phyloP scores from a whole-genome alignment of 1,284 basidiomycete species.

The Austropuccinia psidii region DNA sequence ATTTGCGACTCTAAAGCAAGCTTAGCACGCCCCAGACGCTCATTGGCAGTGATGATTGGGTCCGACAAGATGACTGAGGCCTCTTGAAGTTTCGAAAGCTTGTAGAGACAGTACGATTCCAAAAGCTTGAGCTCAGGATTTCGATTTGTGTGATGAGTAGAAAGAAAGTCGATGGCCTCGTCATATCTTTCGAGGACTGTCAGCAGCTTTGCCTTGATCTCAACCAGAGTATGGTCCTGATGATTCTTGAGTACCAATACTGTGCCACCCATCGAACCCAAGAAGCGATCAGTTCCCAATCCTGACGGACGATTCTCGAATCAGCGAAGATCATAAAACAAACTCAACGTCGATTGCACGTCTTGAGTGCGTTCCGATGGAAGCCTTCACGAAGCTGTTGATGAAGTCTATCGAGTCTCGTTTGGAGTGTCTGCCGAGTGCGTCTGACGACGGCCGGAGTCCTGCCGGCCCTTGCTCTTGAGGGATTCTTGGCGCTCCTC shows the following conservation, averaged over 20 bases:
- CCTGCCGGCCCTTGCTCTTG: background rate
- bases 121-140: constrained; percentile 1
- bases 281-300: too few relatives aligned
- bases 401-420: background rate
- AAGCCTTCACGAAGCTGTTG: constrained; percentile 22
- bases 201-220: constrained; percentile 23
- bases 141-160: background rate
- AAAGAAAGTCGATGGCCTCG: constrained; percentile 11
- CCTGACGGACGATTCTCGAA: too few relatives aligned
- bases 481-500: background rate
- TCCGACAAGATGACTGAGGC: background rate
- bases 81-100: constrained; percentile 1
- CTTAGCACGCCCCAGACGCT: background rate
- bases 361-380: constrained; percentile 22
- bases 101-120: constrained; percentile 26
- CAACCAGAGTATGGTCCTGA: background rate
- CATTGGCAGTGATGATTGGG: background rate
- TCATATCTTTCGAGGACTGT: constrained; percentile 18
- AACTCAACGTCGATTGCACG: constrained; percentile 15
- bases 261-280: background rate
- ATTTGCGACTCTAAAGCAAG: constrained; percentile 17
- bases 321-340: too few relatives aligned
- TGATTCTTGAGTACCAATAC: background rate
- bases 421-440: background rate
- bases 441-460: too few relatives aligned